phyloP scores from a whole-genome alignment of 768 basidiomycete species.

The Tylopilus subfusipes region DNA sequence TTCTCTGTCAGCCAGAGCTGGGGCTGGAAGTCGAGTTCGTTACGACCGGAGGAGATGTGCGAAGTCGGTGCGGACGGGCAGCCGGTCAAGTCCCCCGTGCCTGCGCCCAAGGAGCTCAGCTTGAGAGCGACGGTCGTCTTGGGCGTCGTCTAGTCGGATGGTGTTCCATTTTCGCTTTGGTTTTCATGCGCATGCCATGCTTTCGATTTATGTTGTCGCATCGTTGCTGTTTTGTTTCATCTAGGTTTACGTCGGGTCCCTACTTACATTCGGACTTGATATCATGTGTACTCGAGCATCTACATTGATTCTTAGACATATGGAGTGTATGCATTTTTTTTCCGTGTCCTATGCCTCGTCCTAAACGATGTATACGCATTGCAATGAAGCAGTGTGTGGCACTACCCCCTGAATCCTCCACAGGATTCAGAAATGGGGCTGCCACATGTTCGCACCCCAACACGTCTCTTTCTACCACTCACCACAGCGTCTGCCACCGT shows the following conservation, averaged over 20 bases:
- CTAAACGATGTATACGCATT: no score
- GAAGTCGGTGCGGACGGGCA: constrained; percentile 35
- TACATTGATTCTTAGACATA: no score
- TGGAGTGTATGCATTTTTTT: no score
- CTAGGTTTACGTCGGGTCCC: no score
- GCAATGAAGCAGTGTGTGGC: no score
- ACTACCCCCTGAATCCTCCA: background rate
- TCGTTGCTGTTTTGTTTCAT: background rate
- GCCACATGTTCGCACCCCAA: no score
- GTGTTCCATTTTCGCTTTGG: background rate
- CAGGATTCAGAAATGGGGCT: background rate
- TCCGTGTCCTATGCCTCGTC: no score
- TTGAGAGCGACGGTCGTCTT: constrained; percentile 77
- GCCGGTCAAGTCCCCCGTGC: constrained; percentile 30
- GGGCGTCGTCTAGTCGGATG: constrained; percentile 62
- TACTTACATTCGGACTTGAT: no score
- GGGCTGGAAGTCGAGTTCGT: constrained; percentile 81
- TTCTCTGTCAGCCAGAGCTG: constrained; percentile 86
- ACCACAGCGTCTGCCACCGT: no score
- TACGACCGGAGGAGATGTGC: constrained; percentile 48
- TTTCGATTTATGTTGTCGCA: constrained; percentile 1
- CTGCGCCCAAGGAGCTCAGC: constrained; percentile 48
- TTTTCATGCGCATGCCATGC: constrained; percentile 1
- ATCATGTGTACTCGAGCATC: no score
- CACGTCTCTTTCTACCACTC: background rate